phyloP scores from a whole-genome alignment of 805 yeast species.

The Wickerhamomyces chaumierensis region DNA sequence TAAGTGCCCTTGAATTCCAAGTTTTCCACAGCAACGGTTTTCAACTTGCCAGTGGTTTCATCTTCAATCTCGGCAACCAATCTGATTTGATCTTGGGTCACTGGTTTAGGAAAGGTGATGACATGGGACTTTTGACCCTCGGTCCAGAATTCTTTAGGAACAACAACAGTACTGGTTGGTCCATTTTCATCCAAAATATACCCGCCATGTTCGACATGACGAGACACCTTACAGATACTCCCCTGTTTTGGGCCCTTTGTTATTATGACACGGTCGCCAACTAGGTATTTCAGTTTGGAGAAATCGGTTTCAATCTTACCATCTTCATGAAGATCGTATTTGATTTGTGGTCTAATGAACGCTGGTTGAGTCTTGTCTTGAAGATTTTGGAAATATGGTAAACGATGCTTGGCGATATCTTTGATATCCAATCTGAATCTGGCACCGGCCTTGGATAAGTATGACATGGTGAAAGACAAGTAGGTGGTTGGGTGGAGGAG shows the following conservation, averaged over 20 bases:
- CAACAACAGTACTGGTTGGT: conserved; percentile 46
- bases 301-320: conserved; percentile 29
- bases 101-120: conserved; percentile 53
- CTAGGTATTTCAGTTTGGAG: conserved; percentile 48
- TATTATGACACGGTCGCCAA: conserved; percentile 72
- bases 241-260: conserved; percentile 64
- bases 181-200: conserved; percentile 58
- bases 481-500: no score
- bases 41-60: conserved; percentile 44
- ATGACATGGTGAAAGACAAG: conserved; percentile 15
- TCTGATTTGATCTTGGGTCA: conserved; percentile 50
- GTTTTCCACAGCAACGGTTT: conserved; percentile 71
- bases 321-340: conserved; percentile 20
- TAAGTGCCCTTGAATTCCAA: conserved; percentile 56
- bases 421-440: conserved; percentile 23
- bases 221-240: conserved; percentile 55
- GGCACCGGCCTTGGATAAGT: conserved; percentile 25
- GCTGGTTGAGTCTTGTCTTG: conserved; percentile 22
- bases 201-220: conserved; percentile 45
- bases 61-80: conserved; percentile 70
- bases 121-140: conserved; percentile 64
- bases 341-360: conserved; percentile 24
- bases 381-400: conserved; percentile 20
- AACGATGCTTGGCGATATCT: conserved; percentile 20
- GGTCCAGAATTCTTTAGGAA: conserved; percentile 67